These are phyloP conservation scores for Roridomyces roridus DNA, from an alignment of 768 basidiomycete species.

Conservation along the genomic window DNA sequence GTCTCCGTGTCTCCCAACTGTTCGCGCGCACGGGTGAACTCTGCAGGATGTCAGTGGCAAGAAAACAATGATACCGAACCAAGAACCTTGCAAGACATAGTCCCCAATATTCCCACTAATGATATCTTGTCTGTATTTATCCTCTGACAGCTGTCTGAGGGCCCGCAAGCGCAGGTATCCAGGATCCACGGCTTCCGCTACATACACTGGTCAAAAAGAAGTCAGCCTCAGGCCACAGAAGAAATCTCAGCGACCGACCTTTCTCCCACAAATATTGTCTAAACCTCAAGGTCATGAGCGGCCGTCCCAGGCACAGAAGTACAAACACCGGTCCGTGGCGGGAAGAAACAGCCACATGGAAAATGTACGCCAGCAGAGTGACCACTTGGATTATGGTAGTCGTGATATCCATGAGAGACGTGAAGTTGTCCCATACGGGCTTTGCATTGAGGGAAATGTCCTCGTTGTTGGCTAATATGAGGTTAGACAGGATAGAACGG, in stretches of 20 bases:
- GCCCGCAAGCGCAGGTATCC: constrained; percentile 38
- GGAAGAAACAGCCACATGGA: constrained; percentile 33
- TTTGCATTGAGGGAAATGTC: constrained; percentile 8
- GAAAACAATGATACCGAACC: background rate
- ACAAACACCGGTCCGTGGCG: constrained; percentile 41
- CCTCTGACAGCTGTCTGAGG: constrained; percentile 33
- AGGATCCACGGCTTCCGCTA: constrained; percentile 37
- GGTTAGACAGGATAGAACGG: background rate
- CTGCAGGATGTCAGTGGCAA: constrained; percentile 5
- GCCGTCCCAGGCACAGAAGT: constrained; percentile 39
- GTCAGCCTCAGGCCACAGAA: background rate
- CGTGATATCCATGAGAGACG: constrained; percentile 28
- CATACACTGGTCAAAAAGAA: constrained; percentile 29
- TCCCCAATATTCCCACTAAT: constrained; percentile 40
- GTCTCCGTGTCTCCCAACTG: constrained; percentile 7
- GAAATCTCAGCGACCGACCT: constrained; percentile 24
- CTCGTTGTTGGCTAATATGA: constrained; percentile 8
- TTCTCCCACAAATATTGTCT: constrained; percentile 33
- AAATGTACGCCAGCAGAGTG: constrained; percentile 39
- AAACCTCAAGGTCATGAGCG: constrained; percentile 30
- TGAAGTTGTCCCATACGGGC: constrained; percentile 26
- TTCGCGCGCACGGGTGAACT: constrained; percentile 14
- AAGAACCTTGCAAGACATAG: constrained; percentile 15
- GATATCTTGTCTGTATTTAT: constrained; percentile 42
- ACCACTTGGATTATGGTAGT: constrained; percentile 25